Base-by-base conservation (phyloP, 441 rosid species). In the Gossypium gossypioides region DNA sequence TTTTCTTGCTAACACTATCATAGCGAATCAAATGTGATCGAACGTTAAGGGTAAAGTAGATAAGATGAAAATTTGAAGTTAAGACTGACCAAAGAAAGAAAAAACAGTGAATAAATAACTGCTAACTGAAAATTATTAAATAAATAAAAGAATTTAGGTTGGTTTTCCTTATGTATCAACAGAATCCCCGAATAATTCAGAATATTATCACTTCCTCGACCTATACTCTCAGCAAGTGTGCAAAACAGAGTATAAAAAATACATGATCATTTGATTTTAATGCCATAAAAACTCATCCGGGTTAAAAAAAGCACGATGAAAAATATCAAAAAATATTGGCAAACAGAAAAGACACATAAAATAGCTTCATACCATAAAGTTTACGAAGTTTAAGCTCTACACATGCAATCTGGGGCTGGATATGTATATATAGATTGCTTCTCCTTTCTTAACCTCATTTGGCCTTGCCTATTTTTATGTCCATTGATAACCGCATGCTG, bases 381-480 rank as follows among this genome's bases (percentile, higher is more conserved):
- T 37, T 44, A 68, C 50, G 15, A 22, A 68, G 24, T 73, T 27
- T 73, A 77, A 61, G 75, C 68, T 69, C 72, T 81, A 73, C 93
- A 87, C 93, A 86, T 84, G 71, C 93, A 87, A 76, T 87, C 83
- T 12, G 89, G 88, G 74, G 86, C 86, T 16, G 93, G 93, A 79
- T 87, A 87, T 18, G 91, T 89, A 71, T 89, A 89, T 40, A 89
- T 89, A 44, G 91, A 89, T 70, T 87, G 91, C 57, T 84, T 83
- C 76, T 81, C 76, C 75, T 89, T 89, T 51, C 90, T 74, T 57
- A 83, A 50, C 68, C 91, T 83, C 68, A 80, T 77, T 59, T 82
- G 85, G 19, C 94, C 93, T 61, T 83, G 89, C 64, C 94, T 87
- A 72, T 82, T 89, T 82, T 75, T 84, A 66, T 89, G 94, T 56